Percentiles rank a stretch among this genome's conserved stretches.
These are phyloP conservation scores for Venturia effusa DNA, from an alignment of 2,329 filamentous ascomycete genomes.

Conservation along the genomic window DNA sequence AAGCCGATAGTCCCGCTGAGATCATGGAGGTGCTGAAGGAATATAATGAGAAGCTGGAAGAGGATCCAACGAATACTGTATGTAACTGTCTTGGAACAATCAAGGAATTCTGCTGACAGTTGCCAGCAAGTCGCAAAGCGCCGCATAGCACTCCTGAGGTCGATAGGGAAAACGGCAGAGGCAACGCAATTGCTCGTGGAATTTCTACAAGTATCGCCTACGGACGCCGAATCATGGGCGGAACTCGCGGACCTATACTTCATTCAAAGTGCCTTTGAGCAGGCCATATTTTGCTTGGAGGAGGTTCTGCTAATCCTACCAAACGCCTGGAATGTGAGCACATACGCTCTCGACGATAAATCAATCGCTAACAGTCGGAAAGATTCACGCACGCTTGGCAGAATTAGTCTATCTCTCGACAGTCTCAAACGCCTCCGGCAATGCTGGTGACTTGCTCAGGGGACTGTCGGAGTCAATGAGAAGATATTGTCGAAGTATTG, in stretches of 20 bases:
- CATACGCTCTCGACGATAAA: conserved; percentile 12
- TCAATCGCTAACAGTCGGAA: background rate
- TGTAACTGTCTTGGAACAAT: conserved; percentile 29
- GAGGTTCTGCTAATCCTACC: conserved; percentile 79
- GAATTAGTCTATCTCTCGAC: conserved; percentile 67
- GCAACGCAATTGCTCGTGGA: conserved; percentile 64
- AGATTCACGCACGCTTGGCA: conserved; percentile 80
- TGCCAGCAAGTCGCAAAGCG: conserved; percentile 72
- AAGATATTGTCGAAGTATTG: conserved; percentile 80
- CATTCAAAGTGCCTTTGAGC: conserved; percentile 63
- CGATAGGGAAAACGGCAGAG: conserved; percentile 58
- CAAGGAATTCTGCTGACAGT: background rate
- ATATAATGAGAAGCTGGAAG: conserved; percentile 65
- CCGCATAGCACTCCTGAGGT: conserved; percentile 66
- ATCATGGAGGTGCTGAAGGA: conserved; percentile 61
- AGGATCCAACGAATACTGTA: conserved; percentile 72
- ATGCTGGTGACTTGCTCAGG: conserved; percentile 25
- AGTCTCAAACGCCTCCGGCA: conserved; percentile 20
- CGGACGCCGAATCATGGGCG: conserved; percentile 86
- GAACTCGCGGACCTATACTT: conserved; percentile 85
- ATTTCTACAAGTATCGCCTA: conserved; percentile 73
- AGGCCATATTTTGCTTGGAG: conserved; percentile 81
- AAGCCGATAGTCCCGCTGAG: conserved; percentile 53
- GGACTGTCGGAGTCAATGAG: conserved; percentile 64
- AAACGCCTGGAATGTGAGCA: conserved; percentile 85